Base-by-base conservation (phyloP, 345 rosid genomes). In the Carallia brachiata region DNA sequence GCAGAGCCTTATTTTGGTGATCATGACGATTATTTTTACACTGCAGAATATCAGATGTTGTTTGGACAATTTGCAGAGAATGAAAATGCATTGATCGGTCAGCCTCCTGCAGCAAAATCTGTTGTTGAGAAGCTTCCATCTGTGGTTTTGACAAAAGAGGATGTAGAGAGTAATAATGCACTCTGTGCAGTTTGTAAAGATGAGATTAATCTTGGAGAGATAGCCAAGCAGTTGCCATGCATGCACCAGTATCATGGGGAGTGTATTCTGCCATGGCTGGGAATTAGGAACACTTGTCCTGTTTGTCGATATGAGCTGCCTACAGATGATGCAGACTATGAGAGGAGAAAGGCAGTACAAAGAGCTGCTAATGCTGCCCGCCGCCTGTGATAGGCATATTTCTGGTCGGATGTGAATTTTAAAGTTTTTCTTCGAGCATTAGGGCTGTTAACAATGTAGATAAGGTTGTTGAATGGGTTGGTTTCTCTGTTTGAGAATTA, bases 121-220 rank as follows among this genome's bases (percentile, higher is more conserved):
- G 84, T 76, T 6, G 82, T 94, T 37, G 86, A 86, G 64, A 79
- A 74, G 71, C 96, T 94, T 75, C 87, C 85, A 7, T 77, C 63
- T 19, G 87, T 87, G 62, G 79, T 71, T 12, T 31, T 88, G 65
- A 82, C 86, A 12, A 70, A 70, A 65, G 85, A 80, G 68, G 92
- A 88, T 50, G 73, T 84, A 66, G 79, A 84, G 48, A 73, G 71
- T 36, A 82, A 78, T 52, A 73, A 76, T 67, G 81, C 83, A 0
- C 84, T 75, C 18, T 94, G 98, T 69, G 96, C 98, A 0, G 90
- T 94, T 55, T 94, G 98, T 61, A 91, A 85, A 85, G 97, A 94
- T 62, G 97, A 88, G 6, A 66, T 91, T 68, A 61, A 58, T 63
- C 76, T 78, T 30, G 88, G 88, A 44, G 92, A 90, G 78, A 81